A percentile compares a stretch with the other conserved stretches of the same genome.
phyloP scores from a whole-genome alignment of 495 filamentous ascomycete genomes.

The Podospora australis region DNA sequence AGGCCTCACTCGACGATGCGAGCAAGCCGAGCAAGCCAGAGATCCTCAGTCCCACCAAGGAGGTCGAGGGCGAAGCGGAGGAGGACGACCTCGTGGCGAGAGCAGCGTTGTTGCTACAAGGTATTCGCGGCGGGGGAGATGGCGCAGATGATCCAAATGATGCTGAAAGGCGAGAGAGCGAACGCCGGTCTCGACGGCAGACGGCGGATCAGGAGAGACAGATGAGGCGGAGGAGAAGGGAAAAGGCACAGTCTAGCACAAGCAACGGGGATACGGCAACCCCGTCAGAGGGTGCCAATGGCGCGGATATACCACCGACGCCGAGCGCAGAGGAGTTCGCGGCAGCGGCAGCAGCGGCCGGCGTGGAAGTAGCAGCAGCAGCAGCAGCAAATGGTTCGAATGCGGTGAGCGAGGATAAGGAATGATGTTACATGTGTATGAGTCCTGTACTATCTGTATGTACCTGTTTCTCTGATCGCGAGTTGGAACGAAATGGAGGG shows the following conservation, averaged over 20 bases:
- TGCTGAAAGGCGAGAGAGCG: conserved; percentile 48
- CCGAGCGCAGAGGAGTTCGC: conserved; percentile 12
- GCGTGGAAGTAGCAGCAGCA: neutral
- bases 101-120: conserved; percentile 75
- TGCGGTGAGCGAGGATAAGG: neutral
- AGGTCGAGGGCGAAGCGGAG: conserved; percentile 51
- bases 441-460: too few species aligned
- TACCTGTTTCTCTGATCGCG: too few species aligned
- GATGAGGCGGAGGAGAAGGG: conserved; percentile 48
- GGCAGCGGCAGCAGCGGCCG: conserved; percentile 10
- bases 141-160: conserved; percentile 51
- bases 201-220: conserved; percentile 65
- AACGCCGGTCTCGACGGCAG: conserved; percentile 56
- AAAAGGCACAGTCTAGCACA: conserved; percentile 41
- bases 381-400: neutral
- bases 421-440: too few species aligned
- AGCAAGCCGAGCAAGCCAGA: conserved; percentile 29
- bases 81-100: conserved; percentile 76
- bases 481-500: neutral
- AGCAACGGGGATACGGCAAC: conserved; percentile 11
- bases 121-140: conserved; percentile 57
- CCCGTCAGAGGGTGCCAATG: neutral
- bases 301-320: conserved; percentile 12
- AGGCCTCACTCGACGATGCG: conserved; percentile 29
- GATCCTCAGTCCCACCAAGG: conserved; percentile 28